These are phyloP conservation scores for Dendrobium catenatum DNA, from an alignment of 106 monocot genomes.

Conservation along the genomic window DNA sequence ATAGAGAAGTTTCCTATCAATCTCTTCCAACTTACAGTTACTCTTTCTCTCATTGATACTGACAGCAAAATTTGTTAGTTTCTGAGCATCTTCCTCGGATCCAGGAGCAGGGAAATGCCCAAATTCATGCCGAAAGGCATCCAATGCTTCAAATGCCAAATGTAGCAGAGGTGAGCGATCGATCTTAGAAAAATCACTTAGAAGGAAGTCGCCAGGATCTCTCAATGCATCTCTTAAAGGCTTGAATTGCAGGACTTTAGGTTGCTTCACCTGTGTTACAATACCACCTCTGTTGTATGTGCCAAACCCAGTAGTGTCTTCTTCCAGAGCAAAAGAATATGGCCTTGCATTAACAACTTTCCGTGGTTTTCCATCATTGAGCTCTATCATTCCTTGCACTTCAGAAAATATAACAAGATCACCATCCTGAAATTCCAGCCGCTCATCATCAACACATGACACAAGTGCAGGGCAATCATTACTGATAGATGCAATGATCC, in stretches of 20 bases:
- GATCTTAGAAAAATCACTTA: constrained; percentile 58
- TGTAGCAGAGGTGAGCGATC: constrained; percentile 49
- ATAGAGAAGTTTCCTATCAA: constrained; percentile 42
- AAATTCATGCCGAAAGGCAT: constrained; percentile 39
- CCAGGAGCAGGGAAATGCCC: constrained; percentile 58
- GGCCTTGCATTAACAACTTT: constrained; percentile 51
- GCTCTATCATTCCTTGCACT: constrained; percentile 65
- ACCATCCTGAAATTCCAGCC: constrained; percentile 66
- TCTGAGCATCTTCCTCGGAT: constrained; percentile 46
- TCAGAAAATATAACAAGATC: constrained; percentile 76
- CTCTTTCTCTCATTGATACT: constrained; percentile 34
- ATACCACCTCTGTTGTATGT: constrained; percentile 53
- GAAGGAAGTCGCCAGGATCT: constrained; percentile 58
- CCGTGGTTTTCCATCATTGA: constrained; percentile 75
- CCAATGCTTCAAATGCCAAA: constrained; percentile 61
- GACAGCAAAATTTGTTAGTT: constrained; percentile 26
- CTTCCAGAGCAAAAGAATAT: constrained; percentile 55
- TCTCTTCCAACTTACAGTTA: constrained; percentile 31
- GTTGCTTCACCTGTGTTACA: constrained; percentile 58
- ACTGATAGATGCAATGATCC: constrained; percentile 70
- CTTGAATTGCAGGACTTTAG: constrained; percentile 44
- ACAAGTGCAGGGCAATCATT: constrained; percentile 68
- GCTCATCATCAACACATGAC: constrained; percentile 75
- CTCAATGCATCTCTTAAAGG: constrained; percentile 43
- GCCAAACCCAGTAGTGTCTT: constrained; percentile 53